Conservation (phyloP, 345 rosid genomes). For the Fremontodendron californicum region DNA sequence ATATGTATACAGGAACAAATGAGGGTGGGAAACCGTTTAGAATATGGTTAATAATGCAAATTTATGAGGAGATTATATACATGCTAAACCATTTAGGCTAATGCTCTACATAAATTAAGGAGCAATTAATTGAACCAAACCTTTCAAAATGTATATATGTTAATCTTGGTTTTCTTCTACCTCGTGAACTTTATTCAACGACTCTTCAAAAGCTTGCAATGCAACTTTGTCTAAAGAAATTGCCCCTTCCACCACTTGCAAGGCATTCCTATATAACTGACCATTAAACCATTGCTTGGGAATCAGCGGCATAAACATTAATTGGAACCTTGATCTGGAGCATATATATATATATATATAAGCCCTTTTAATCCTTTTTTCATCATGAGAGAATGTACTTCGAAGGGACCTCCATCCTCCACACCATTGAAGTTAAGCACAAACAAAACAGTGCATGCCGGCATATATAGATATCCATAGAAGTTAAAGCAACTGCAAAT, state of each 20-base stretch:
- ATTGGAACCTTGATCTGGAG: conserved; percentile 29
- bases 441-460: conserved; percentile 78
- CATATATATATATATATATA: too few relatives aligned
- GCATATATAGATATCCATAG: conserved; percentile 76
- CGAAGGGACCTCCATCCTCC: conserved; percentile 63
- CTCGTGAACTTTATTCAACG: conserved; percentile 47
- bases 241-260: conserved; percentile 66
- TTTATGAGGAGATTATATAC: background rate
- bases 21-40: background rate
- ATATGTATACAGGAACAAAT: background rate
- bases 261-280: conserved; percentile 48
- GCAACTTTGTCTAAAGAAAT: conserved; percentile 58
- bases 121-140: too few relatives aligned
- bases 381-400: conserved; percentile 56
- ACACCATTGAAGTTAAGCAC: conserved; percentile 72
- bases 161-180: conserved; percentile 33
- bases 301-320: conserved; percentile 19
- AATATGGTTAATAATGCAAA: background rate
- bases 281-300: conserved; percentile 48
- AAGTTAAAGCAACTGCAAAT: conserved; percentile 81
- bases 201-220: conserved; percentile 46
- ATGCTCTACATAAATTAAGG: too few relatives aligned
- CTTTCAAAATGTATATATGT: too few relatives aligned
- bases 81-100: background rate
- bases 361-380: conserved; percentile 65